A percentile compares a stretch with the other conserved stretches of the same genome.
Conservation (phyloP, 257 asterid species). For the Asclepias syriaca region DNA sequence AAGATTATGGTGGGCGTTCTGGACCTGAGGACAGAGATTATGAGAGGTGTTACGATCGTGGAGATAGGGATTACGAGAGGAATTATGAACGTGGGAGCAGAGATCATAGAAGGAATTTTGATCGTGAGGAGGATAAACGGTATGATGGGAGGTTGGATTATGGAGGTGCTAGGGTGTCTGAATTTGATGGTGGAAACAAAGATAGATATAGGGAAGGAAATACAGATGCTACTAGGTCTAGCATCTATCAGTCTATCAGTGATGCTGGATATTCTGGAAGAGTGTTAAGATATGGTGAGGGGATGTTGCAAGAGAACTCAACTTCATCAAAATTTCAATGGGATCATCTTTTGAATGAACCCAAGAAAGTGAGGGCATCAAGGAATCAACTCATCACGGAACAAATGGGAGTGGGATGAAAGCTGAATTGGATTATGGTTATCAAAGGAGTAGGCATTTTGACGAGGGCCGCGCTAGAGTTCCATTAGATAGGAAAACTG, state of each 20-base stretch:
- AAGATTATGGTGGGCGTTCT: background rate
- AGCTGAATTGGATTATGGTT: slow-evolving; percentile 28
- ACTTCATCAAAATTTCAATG: slow-evolving; percentile 30
- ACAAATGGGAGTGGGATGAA: slow-evolving; percentile 28
- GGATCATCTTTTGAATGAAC: slow-evolving; percentile 31
- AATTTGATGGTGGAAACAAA: slow-evolving; percentile 17
- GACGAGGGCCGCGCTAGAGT: slow-evolving; percentile 22
- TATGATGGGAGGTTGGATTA: background rate
- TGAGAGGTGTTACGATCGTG: slow-evolving; percentile 1
- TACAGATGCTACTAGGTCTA: slow-evolving; percentile 14
- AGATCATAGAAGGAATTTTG: too few relatives aligned
- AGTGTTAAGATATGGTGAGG: slow-evolving; percentile 21
- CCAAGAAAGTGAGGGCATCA: slow-evolving; percentile 27
- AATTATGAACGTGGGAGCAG: background rate
- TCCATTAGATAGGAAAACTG: slow-evolving; percentile 21
- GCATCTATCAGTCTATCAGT: background rate
- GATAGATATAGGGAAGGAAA: slow-evolving; percentile 17
- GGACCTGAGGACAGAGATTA: background rate
- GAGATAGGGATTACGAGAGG: slow-evolving; percentile 13
- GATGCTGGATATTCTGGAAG: slow-evolving; percentile 21
- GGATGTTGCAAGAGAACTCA: slow-evolving; percentile 22
- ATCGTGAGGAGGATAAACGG: background rate
- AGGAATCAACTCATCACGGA: slow-evolving; percentile 21
- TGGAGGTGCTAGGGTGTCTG: background rate
- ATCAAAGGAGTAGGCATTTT: slow-evolving; percentile 11